Percentiles rank a stretch among this genome's conserved stretches.
Evolutionary conservation across 352 stramenopile genomes (phyloP).

Genomic region (Thraustochytrium sp.): DNA sequence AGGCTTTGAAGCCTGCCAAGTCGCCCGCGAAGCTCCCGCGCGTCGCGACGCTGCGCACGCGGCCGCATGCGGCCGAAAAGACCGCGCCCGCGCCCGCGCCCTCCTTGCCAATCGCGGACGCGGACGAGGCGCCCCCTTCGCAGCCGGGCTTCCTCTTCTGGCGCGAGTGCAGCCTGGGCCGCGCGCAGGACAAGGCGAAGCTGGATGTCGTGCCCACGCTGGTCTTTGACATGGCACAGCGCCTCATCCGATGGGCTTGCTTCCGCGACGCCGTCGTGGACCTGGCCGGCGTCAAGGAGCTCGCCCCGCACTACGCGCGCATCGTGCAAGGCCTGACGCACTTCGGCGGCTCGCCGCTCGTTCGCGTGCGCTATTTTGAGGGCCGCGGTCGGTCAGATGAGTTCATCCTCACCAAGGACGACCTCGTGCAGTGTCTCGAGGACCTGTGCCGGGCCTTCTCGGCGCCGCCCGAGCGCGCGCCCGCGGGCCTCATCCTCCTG

Average conservation of each 20-base stretch:
- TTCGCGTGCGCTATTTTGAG: background rate
- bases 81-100: no score
- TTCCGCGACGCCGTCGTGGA: background rate
- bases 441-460: background rate
- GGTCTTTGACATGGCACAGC: background rate
- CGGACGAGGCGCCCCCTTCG: no score
- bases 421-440: background rate
- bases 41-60: background rate
- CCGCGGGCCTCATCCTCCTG: background rate
- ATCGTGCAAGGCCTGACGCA: conserved; percentile 8
- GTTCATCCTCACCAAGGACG: background rate
- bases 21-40: background rate
- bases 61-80: no score
- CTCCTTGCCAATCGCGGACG: no score
- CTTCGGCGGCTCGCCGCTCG: background rate
- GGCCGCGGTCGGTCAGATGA: background rate
- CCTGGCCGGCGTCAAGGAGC: background rate
- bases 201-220: conserved; percentile 19
- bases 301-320: background rate
- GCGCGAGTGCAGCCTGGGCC: background rate
- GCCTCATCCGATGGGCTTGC: background rate
- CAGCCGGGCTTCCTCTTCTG: conserved; percentile 5
- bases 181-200: background rate
- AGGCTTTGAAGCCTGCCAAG: background rate
- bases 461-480: background rate